phyloP scores from a whole-genome alignment of 306 rosid genomes.

The Casuarina glauca region DNA sequence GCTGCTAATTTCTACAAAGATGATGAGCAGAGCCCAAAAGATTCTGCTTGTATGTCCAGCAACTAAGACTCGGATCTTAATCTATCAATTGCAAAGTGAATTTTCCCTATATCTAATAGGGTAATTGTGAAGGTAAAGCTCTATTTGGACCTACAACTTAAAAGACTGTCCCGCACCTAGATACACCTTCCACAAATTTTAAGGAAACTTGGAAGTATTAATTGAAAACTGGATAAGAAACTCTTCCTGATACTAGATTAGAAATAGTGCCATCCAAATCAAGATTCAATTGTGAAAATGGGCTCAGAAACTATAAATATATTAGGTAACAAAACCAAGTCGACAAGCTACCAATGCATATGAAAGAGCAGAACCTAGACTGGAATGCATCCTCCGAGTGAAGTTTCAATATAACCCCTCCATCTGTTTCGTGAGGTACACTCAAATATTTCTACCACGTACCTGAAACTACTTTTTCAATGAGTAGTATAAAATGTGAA shows the following conservation, averaged over 20 bases:
- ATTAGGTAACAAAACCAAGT: background rate
- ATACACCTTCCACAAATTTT: background rate
- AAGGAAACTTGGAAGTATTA: background rate
- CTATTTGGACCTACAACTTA: background rate
- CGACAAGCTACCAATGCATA: background rate
- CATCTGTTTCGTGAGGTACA: background rate
- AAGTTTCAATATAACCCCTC: background rate
- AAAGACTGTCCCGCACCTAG: background rate
- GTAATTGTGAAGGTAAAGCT: background rate
- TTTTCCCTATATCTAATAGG: background rate
- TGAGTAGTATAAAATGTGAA: background rate
- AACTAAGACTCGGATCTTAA: background rate
- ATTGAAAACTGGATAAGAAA: background rate
- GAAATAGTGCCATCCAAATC: background rate
- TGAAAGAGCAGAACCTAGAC: background rate
- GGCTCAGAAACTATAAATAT: background rate
- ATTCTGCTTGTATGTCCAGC: background rate
- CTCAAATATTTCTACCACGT: background rate
- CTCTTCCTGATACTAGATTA: background rate
- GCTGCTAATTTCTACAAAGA: too few species aligned
- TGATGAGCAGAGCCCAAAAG: background rate
- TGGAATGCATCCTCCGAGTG: background rate
- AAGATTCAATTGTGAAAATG: background rate
- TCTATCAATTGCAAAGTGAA: background rate
- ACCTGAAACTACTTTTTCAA: background rate